Evolutionary conservation across 257 asterid genomes (phyloP), one percentile per base, ranked within the genome.

Genomic region (Solanum chmielewskii): DNA sequence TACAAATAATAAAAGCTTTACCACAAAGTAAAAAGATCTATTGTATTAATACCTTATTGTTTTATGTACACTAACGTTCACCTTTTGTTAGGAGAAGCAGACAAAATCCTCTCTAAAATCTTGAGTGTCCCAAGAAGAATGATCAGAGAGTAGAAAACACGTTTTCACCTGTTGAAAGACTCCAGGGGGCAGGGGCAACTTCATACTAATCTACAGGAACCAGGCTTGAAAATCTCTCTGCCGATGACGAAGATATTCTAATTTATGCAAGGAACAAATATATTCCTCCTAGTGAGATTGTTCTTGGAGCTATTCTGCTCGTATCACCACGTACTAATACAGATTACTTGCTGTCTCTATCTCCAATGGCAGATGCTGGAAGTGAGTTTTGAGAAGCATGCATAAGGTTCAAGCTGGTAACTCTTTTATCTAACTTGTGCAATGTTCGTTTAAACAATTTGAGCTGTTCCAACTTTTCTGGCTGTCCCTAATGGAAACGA

Each of bases 221-320:
- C 37, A 42, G 80, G 33, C 4, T 44, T 33, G 45, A 76, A 29
- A 18, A 27, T 21, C 12, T 11, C n/a, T 42, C 37, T 6, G 87
- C 71, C 39, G 70, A 59, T 64, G 80, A 12, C 41, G 92, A 93
- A 8, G 90, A 89, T 37, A 85, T 62, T 20, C 85, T 94, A 1
- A 89, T 92, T 25, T 90, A 89, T 9, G 87, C 90, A 12, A 87
- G 66, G 74, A 90, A 89, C 60, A 73, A 69, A 85, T 25, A 59
- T 29, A 86, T 93, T 25, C 75, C 91, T 1, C 92, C 88, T 1
- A 92, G 92, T 52, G 95, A 93, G 90, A 89, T 93, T 31, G 95
- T 96, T 4, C 87, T 87, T 33, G 96, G 98, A 81, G 93, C 91
- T 18, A 66, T 84, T 86, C 60, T 83, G 70, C 85, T 90, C 33